Conservation (phyloP, 257 asterid genomes). For the Cruciata laevipes region DNA sequence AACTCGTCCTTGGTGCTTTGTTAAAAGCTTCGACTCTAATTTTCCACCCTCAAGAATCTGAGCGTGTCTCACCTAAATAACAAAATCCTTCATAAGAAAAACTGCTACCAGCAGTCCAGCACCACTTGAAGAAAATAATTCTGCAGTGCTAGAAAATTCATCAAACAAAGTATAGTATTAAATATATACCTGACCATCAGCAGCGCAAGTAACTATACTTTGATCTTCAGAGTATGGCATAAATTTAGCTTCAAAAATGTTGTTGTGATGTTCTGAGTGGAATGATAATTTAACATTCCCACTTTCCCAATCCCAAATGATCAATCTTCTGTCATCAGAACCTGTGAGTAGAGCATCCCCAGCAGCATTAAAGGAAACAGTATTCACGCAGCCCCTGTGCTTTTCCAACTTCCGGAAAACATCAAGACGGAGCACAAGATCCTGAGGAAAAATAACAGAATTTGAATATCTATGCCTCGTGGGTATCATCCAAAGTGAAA, state of each 20-base stretch:
- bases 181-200: slow-evolving; percentile 83
- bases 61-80: slow-evolving; percentile 65
- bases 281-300: slow-evolving; percentile 55
- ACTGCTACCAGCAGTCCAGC: background rate
- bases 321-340: slow-evolving; percentile 76
- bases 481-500: background rate
- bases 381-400: slow-evolving; percentile 85
- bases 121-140: background rate
- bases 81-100: slow-evolving; percentile 2
- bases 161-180: too few relatives aligned
- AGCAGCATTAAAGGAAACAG: slow-evolving; percentile 62
- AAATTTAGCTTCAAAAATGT: slow-evolving; percentile 82
- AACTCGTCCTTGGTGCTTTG: slow-evolving; percentile 61
- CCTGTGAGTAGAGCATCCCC: slow-evolving; percentile 81
- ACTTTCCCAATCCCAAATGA: slow-evolving; percentile 94
- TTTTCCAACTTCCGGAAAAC: slow-evolving; percentile 55
- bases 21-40: slow-evolving; percentile 56
- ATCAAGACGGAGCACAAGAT: slow-evolving; percentile 78
- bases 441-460: slow-evolving; percentile 32
- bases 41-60: slow-evolving; percentile 55
- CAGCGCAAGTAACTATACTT: slow-evolving; percentile 83
- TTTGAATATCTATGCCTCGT: background rate
- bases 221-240: slow-evolving; percentile 83
- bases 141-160: slow-evolving; percentile 1
- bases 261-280: slow-evolving; percentile 73